Evolutionary conservation across 2,329 filamentous ascomycete genomes (phyloP), one percentile per base, ranked within the genome.

Genomic region (Lachnellula arida): DNA sequence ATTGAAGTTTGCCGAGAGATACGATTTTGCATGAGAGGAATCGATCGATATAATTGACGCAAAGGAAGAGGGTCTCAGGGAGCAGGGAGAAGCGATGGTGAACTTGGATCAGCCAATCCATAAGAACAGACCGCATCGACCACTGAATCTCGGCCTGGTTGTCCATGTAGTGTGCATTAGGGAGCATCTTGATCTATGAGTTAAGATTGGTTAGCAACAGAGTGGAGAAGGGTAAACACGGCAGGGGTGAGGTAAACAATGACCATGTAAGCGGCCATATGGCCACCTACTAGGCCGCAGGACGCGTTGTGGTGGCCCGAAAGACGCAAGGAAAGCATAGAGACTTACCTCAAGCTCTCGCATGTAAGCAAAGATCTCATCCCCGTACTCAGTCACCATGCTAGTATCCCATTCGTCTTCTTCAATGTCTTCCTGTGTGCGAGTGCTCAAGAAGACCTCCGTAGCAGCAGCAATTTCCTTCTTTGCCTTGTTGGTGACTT

Each of bases 91-190:
- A 99, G 37, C 94, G 89, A 65, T 87, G 84, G 71, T 99, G 94
- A 32, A 99, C 94, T 72, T 99, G 92, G 47, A 97, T 88, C 44
- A 99, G 80, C 94, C 94, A 99, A 73, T 97, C 94, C 86, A 99
- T 95, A 53, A 99, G 80, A 22, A 97, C 91, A 5, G 91, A 88
- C 47, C 94, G 90, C 94, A 97, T 99, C 2, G 92, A 96, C 94
- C 94, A 99, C 70, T 96, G 90, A 55, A 99, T 95, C 73, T 97
- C 93, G n/a, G 88, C 86, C 72, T 99, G 94, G 63, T 88, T 86
- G 60, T 96, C 91, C 93, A 99, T 99, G 78, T 99, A 99, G 71
- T 94, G 84, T 3, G 91, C 80, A 67, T 94, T 92, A 1, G 94
- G 94, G 42, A 92, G 79, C 84, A 97, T 88, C 64, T 79, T 85